Percentiles rank a stretch among this genome's conserved stretches.
These are phyloP conservation scores for Leishmania major DNA, from an alignment of 208 protist species.

Conservation along the genomic window DNA sequence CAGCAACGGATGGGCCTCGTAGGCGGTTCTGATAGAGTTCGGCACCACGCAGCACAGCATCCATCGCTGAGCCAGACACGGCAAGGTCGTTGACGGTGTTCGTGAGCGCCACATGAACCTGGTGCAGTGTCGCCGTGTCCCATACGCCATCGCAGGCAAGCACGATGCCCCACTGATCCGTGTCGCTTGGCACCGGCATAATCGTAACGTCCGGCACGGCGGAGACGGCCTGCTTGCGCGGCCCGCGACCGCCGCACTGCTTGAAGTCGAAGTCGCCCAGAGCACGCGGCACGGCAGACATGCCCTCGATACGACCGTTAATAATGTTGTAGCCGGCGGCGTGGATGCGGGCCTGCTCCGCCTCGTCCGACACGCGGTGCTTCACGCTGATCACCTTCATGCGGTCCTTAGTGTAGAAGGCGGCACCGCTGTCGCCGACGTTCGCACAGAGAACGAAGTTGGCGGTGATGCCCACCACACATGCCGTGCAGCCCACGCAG, in stretches of 20 bases:
- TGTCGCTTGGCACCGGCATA: conserved; percentile 49
- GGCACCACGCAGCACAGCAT: conserved; percentile 46
- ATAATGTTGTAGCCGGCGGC: conserved; percentile 65
- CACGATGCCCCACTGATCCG: conserved; percentile 66
- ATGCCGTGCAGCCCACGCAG: conserved; percentile 79
- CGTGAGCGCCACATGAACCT: conserved; percentile 72
- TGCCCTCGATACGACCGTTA: conserved; percentile 72
- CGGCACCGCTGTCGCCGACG: conserved; percentile 78
- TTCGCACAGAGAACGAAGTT: conserved; percentile 85
- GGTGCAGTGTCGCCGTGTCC: conserved; percentile 76
- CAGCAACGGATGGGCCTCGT: conserved; percentile 15
- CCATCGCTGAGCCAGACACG: conserved; percentile 53
- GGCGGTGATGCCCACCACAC: conserved; percentile 70
- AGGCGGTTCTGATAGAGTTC: conserved; percentile 43
- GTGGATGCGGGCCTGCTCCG: conserved; percentile 56
- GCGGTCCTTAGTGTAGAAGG: conserved; percentile 49
- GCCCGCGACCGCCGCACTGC: conserved; percentile 63
- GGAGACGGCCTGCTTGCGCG: conserved; percentile 71
- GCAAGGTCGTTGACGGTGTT: conserved; percentile 73
- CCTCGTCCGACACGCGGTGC: conserved; percentile 56
- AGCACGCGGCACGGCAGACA: conserved; percentile 76
- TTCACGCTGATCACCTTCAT: conserved; percentile 62
- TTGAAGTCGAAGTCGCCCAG: conserved; percentile 91
- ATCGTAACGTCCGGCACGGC: conserved; percentile 72
- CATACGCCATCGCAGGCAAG: conserved; percentile 88